Conservation (phyloP, 164 flowering plant species). For the Vitis rotundifolia region DNA sequence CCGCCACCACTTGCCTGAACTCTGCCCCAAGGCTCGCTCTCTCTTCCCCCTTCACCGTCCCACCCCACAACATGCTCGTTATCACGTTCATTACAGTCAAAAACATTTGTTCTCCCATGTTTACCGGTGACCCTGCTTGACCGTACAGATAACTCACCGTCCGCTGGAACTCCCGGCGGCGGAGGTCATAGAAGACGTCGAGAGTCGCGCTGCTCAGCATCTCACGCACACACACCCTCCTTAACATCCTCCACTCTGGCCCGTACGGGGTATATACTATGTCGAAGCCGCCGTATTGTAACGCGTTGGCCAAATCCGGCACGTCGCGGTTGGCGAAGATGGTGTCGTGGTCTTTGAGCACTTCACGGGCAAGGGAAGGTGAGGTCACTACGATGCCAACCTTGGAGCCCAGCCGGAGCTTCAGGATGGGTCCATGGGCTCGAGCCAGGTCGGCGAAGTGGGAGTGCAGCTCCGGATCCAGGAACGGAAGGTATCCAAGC, state of each 20-base stretch:
- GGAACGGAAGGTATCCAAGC: slow-evolving; percentile 19
- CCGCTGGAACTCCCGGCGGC: slow-evolving; percentile 34
- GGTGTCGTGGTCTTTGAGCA: slow-evolving; percentile 15
- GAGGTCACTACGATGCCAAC: slow-evolving; percentile 18
- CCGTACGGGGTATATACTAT: no score
- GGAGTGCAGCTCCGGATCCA: slow-evolving; percentile 11
- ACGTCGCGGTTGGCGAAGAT: slow-evolving; percentile 18
- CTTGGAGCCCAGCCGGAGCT: slow-evolving; percentile 17
- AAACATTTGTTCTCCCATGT: slow-evolving; percentile 51
- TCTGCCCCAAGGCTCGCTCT: slow-evolving; percentile 34
- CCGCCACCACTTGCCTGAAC: slow-evolving; percentile 35
- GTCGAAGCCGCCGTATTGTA: no score
- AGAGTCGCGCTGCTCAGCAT: slow-evolving; percentile 22
- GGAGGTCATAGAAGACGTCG: slow-evolving; percentile 34
- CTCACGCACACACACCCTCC: slow-evolving; percentile 12
- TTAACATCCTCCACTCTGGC: neutral
- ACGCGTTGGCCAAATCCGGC: neutral
- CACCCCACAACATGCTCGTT: slow-evolving; percentile 61
- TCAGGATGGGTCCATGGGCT: slow-evolving; percentile 22
- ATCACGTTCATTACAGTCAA: slow-evolving; percentile 38
- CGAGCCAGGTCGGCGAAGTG: slow-evolving; percentile 8
- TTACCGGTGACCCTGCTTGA: slow-evolving; percentile 17
- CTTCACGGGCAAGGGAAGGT: slow-evolving; percentile 2
- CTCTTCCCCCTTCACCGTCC: slow-evolving; percentile 34
- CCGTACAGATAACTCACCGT: slow-evolving; percentile 22